These are phyloP conservation scores for Fusarium torulosum DNA, from an alignment of 2,329 filamentous ascomycete genomes.

Conservation along the genomic window DNA sequence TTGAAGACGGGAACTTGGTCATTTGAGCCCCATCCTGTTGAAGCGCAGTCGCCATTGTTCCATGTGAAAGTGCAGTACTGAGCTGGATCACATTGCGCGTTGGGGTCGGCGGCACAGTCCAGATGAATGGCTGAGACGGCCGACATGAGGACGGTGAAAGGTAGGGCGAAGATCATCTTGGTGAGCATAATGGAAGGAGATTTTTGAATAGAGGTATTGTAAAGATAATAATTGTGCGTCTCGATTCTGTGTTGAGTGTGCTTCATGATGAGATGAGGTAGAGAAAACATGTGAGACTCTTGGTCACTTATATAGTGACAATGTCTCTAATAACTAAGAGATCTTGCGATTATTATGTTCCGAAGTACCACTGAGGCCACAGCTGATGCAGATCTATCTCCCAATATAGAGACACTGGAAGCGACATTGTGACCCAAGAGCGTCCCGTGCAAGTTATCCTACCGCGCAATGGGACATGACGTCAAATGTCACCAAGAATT, in stretches of 20 bases:
- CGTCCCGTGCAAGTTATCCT: too few relatives aligned
- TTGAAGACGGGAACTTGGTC: not conserved
- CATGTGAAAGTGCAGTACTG: not conserved
- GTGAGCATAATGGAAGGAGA: too few relatives aligned
- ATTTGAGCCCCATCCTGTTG: not conserved
- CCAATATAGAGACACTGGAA: not conserved
- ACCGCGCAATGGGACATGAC: too few relatives aligned
- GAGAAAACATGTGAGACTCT: not conserved
- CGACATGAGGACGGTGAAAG: not conserved
- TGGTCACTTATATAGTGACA: not conserved
- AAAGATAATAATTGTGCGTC: too few relatives aligned
- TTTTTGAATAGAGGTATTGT: too few relatives aligned
- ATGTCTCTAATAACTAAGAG: not conserved
- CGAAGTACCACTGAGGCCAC: not conserved
- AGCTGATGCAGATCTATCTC: not conserved
- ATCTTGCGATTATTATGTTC: not conserved
- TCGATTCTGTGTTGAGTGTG: too few relatives aligned
- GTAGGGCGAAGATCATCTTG: rapidly evolving
- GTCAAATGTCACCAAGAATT: too few relatives aligned
- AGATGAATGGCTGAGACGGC: not conserved
- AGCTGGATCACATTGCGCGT: not conserved
- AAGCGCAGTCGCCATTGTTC: not conserved
- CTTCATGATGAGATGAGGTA: too few relatives aligned
- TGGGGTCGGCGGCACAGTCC: not conserved
- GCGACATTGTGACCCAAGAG: not conserved